A percentile compares a stretch with the other conserved stretches of the same genome.
These are phyloP conservation scores for Chaetomiaceae sp. DNA, from an alignment of 2,329 filamentous ascomycete genomes.

Conservation along the genomic window DNA sequence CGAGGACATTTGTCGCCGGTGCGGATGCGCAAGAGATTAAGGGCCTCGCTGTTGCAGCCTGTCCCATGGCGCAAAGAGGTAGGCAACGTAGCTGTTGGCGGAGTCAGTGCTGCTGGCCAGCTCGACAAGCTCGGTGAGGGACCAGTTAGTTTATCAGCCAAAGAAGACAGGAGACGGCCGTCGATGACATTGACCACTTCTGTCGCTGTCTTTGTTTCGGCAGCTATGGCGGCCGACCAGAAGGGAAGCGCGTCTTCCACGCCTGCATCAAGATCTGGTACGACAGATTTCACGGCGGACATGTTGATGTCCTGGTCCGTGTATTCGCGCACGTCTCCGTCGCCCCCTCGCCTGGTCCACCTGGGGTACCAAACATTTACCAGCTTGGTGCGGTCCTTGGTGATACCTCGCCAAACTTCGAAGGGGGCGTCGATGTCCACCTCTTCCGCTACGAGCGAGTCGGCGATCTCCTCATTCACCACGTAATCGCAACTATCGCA, in stretches of 20 bases:
- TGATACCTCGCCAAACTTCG: constrained; percentile 58
- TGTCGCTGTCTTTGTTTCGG: constrained; percentile 10
- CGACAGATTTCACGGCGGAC: constrained; percentile 59
- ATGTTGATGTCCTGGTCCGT: constrained; percentile 40
- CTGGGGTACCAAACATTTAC: constrained; percentile 65
- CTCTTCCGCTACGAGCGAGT: constrained; percentile 25
- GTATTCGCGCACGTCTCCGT: constrained; percentile 20
- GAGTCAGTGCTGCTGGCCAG: constrained; percentile 17
- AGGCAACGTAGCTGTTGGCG: not conserved
- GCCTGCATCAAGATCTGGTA: constrained; percentile 66
- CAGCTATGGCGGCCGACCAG: constrained; percentile 42
- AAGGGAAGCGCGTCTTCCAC: constrained; percentile 54
- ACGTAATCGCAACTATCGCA: constrained; percentile 71
- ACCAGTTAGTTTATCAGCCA: constrained; percentile 1
- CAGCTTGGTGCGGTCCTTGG: constrained; percentile 61
- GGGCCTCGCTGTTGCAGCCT: constrained; percentile 29
- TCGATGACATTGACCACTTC: constrained; percentile 37
- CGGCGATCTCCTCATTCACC: constrained; percentile 82
- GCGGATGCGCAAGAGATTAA: constrained; percentile 62
- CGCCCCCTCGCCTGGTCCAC: constrained; percentile 9
- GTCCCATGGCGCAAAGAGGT: not conserved
- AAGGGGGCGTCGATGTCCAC: constrained; percentile 14
- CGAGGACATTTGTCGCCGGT: constrained; percentile 68
- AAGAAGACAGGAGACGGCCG: constrained; percentile 27
- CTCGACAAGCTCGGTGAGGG: not conserved